These are phyloP conservation scores for Logfia minima DNA, from an alignment of 129 eudicot species.

Conservation along the genomic window DNA sequence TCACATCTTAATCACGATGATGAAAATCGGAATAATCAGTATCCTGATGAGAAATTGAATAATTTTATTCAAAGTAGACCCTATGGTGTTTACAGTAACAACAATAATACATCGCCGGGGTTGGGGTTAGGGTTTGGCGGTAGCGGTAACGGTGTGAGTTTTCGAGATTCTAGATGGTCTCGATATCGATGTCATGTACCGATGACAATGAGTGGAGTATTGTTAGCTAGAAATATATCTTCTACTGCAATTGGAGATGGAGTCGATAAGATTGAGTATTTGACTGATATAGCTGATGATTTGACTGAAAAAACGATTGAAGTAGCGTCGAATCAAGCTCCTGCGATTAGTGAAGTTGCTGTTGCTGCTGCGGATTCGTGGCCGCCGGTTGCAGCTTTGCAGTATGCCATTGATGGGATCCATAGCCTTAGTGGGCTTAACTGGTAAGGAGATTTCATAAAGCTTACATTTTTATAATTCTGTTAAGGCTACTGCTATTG, in stretches of 20 bases:
- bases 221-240: slow-evolving; percentile 43
- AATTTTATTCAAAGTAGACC: slow-evolving; percentile 32
- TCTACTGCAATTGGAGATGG: slow-evolving; percentile 51
- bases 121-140: slow-evolving; percentile 28
- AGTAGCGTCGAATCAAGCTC: slow-evolving; percentile 43
- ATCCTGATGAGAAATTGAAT: slow-evolving; percentile 2
- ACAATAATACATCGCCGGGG: slow-evolving; percentile 24
- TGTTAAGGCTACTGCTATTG: neutral
- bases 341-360: slow-evolving; percentile 68
- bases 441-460: slow-evolving; percentile 46
- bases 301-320: slow-evolving; percentile 39
- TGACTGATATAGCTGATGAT: slow-evolving; percentile 38
- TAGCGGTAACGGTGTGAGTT: slow-evolving; percentile 26
- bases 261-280: slow-evolving; percentile 3
- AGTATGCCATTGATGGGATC: slow-evolving; percentile 62
- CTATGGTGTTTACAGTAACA: slow-evolving; percentile 31
- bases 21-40: slow-evolving; percentile 34
- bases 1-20: slow-evolving; percentile 38
- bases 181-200: slow-evolving; percentile 30
- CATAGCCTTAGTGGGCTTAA: slow-evolving; percentile 58
- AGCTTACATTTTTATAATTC: neutral
- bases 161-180: slow-evolving; percentile 28
- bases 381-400: slow-evolving; percentile 73
- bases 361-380: slow-evolving; percentile 83
- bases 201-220: slow-evolving; percentile 24